Evolutionary conservation across 140 eudicot species (phyloP), one percentile per base, ranked within the genome.

Genomic region (Ambrosia hybrid): DNA sequence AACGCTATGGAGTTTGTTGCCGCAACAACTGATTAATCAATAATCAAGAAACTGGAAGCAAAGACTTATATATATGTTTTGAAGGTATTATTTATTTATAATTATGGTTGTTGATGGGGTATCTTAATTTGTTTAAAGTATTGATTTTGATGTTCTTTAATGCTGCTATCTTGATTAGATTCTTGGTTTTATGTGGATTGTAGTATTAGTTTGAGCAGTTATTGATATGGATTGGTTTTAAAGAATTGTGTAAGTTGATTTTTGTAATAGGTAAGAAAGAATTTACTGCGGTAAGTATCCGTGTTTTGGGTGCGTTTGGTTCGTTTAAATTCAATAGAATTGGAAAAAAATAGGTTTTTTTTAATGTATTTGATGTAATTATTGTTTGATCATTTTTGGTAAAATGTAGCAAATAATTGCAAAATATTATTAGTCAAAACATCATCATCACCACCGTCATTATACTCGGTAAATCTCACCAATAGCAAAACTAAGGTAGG

Each of bases 21-120:
- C 6, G 4, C 43, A 38, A 38, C 43, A 38, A 38, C 6, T 39
- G 45, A 39, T 39, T 39, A 7, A 39, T 4, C 45, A 26, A 58
- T 58, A 13, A 56, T 66, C 68, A 66, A 55, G 41, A 76, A 67
- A 75, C 2, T 53, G 73, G 38, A 75, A 53, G 34, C 67, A 67
- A 14, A 41, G 16, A 67, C 14, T 65, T 57, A 10, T 67, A 11
- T 66, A 21, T 21, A 21, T 21, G 15, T 56, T 30, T 9, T 75
- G 7, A 67, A 33, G 70, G 75, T 14, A 57, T 16, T 58, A 39
- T 11, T 56, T 21, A 21, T 21, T 39, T 4, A 39, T 33, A 43
- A 66, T 64, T 8, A 13, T 57, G 56, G 65, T 36, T 49, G 49
- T 63, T 51, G 34, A 65, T 74, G 53, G 30, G 6, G 46, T 49